Base-by-base conservation (phyloP, 176 grass and related monocot species). In the Oryza meridionalis region DNA sequence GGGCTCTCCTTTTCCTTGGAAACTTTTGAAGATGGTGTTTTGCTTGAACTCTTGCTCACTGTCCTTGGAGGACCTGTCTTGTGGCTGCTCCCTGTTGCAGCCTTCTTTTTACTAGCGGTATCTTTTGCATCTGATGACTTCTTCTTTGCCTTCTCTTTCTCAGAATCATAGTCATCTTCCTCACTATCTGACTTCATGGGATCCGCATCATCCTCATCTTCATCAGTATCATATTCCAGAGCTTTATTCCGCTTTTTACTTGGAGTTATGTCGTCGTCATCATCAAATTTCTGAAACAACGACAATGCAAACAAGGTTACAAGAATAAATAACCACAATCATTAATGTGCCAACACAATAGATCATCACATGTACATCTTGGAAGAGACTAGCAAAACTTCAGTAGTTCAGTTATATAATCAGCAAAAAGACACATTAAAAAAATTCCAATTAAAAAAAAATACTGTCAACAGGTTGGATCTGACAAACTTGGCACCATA, bases 121-220 rank as follows among this genome's bases (percentile, higher is more conserved):
- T 73, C 84, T 94, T 81, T 85, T 81, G 81, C 73, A 80, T 93
- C 74, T 67, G 76, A 84, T 15, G 81, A 82, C 49, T 77, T 99
- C 81, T 89, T 93, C 67, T 82, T 70, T 31, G 16, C 71, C 53
- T 83, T 86, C 25, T 83, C 80, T 72, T 92, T 86, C 5, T n/a
- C 85, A 33, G 69, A 90, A 46, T 85, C 78, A 70, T 94, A 88
- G 69, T 88, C 83, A 75, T 89, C 84, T 70, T 84, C 86, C 61
- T 94, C 92, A 69, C 78, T 86, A 68, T 90, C 86, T 75, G 31
- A 70, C 73, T 74, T 76, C 88, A 91, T 89, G 53, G 61, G 74
- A 70, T 85, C 79, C 64, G 80, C 67, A 65, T 90, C 72, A 66
- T 90, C 88, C 70, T 92, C 78, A 19, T 86, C 76, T 82, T 89